phyloP scores from a whole-genome alignment of 2,329 filamentous ascomycete genomes.

The Ceratocystis eucalypticola region DNA sequence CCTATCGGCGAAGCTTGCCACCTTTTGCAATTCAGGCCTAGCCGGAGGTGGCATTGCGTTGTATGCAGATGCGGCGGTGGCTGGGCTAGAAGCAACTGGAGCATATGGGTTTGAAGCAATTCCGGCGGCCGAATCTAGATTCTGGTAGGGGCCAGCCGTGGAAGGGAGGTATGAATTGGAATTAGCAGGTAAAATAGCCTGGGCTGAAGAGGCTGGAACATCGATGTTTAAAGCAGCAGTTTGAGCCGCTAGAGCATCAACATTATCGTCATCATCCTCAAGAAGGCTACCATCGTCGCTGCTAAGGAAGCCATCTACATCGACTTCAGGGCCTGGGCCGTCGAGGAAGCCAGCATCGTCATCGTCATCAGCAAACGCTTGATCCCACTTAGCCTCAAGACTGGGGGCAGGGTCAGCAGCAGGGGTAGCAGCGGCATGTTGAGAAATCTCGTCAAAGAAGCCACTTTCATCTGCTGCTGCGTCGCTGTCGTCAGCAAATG shows the following conservation, averaged over 20 bases:
- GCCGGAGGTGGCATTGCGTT: constrained; percentile 29
- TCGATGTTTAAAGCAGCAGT: neutral
- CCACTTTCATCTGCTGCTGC: neutral
- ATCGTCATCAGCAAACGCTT: constrained; percentile 63
- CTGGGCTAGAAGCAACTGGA: constrained; percentile 15
- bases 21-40: constrained; percentile 39
- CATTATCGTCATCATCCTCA: constrained; percentile 40
- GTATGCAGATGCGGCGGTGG: constrained; percentile 24
- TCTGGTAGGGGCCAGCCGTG: neutral
- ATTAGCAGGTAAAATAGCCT: constrained; percentile 16
- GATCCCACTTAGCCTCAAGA: constrained; percentile 69
- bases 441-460: constrained; percentile 12
- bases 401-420: constrained; percentile 38
- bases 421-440: constrained; percentile 10
- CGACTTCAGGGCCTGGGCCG: constrained; percentile 36
- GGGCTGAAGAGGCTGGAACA: constrained; percentile 17
- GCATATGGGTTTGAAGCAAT: constrained; percentile 18
- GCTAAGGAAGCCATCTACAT: constrained; percentile 54
- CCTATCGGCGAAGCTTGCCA: constrained; percentile 80
- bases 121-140: neutral
- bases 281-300: constrained; percentile 80
- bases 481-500: neutral
- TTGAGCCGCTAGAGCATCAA: constrained; percentile 18
- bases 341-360: constrained; percentile 53
- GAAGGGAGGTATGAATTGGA: neutral